Evolutionary conservation across 129 eudicot species (phyloP), one percentile per base, ranked within the genome.

Genomic region (Flaveria ramosissima): DNA sequence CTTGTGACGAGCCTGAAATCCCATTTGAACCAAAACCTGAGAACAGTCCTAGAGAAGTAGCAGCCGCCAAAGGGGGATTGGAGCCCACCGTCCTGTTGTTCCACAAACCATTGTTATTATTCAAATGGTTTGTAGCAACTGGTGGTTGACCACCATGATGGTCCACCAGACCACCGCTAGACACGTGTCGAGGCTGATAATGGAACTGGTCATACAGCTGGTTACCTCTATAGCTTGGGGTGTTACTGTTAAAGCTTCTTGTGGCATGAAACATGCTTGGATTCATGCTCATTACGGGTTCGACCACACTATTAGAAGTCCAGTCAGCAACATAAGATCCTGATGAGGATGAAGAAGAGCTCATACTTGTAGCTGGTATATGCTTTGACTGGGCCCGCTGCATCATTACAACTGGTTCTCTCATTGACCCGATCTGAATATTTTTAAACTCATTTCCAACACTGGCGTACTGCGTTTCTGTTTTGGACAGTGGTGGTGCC

Each of bases 11-110:
- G 46, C 88, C 93, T 12, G 96, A 86, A 0, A 81, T 69, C 63
- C 95, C 89, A 16, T 85, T 84, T 19, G 93, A 79, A 7, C 92
- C 94, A 52, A 85, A 46, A 52, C 96, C 90, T 12, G 92, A 86
- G 69, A 92, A 92, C 1, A 92, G 87, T 9, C 97, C 96, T 17
- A 92, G 92, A 26, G 93, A 87, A 2, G 97, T 83, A 70, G 97
- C 97, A 1, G 89, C 84, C 11, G 96, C 86, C 19, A 92, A 81
- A 2, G 93, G 65, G 11, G 96, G 97, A 21, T 88, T 84, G 43
- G 81, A 75, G 45, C 84, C 64, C 20, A 60, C 80, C 47, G 61
- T 71, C 56, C 87, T 82, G 75, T 71, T 84, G 70, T 71, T 84
- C 91, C 91, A 89, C 71, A 57, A 27, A n/a, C 87, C 88, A 72